Percentiles rank a stretch among this genome's conserved stretches.
phyloP scores from a whole-genome alignment of 768 basidiomycete genomes.

The Kwoniella bestiolae region DNA sequence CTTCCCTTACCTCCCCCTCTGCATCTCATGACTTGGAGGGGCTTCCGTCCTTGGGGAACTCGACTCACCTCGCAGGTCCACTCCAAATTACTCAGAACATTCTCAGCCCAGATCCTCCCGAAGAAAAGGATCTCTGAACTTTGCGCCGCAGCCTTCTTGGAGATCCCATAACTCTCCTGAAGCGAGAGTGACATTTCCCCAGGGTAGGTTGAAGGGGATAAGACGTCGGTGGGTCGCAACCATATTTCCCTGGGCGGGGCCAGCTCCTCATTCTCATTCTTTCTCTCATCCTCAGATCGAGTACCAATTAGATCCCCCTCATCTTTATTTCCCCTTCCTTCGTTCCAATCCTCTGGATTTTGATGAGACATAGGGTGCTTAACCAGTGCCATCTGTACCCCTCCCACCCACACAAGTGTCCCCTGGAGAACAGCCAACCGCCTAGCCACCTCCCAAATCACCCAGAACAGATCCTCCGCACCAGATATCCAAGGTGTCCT shows the following conservation, averaged over 20 bases:
- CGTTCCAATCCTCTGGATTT: neutral
- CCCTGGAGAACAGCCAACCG: constrained; percentile 1
- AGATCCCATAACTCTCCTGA: constrained; percentile 12
- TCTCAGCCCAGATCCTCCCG: constrained; percentile 23
- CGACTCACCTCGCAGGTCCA: constrained; percentile 25
- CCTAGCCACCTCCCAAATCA: constrained; percentile 25
- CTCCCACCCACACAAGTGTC: neutral
- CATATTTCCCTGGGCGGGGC: constrained; percentile 1
- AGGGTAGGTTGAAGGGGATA: neutral
- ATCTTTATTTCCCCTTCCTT: neutral
- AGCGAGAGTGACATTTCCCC: constrained; percentile 16
- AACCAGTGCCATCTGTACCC: neutral
- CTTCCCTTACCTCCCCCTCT: no score
- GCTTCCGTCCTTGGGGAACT: no score
- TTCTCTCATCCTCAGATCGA: neutral
- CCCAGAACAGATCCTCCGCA: constrained; percentile 15
- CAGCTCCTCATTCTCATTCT: neutral
- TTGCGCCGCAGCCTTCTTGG: constrained; percentile 3
- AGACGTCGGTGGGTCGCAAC: neutral
- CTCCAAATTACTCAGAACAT: constrained; percentile 10
- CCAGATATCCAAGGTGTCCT: constrained; percentile 23
- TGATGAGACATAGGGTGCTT: constrained; percentile 3
- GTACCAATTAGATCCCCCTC: neutral
- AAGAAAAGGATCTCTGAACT: constrained; percentile 18
- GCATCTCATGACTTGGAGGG: no score